phyloP scores from a whole-genome alignment of 225 moss, liverwort and hornwort species.

The Neckera pumila region DNA sequence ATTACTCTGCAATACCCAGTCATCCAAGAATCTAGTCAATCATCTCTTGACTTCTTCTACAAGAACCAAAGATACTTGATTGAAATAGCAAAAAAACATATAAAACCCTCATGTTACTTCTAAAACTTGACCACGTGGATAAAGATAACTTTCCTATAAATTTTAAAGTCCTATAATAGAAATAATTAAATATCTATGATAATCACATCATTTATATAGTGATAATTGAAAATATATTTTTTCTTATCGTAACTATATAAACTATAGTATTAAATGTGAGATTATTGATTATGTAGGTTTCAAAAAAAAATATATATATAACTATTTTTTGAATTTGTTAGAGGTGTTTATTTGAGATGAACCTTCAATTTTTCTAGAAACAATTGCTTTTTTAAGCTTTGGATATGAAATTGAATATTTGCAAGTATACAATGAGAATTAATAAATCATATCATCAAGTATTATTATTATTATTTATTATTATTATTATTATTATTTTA shows the following conservation, averaged over 20 bases:
- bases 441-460: background rate
- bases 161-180: background rate
- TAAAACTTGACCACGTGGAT: background rate
- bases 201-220: background rate
- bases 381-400: background rate
- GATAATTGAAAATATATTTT: background rate
- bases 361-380: background rate
- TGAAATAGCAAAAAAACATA: background rate
- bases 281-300: background rate
- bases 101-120: background rate
- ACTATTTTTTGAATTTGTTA: background rate
- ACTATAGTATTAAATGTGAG: background rate
- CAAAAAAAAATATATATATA: no score
- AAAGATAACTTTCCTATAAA: background rate
- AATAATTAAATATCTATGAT: rapidly evolving
- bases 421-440: background rate
- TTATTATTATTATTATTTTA: no score
- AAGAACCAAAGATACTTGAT: background rate
- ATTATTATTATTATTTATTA: no score
- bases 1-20: rapidly evolving
- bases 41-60: rapidly evolving
- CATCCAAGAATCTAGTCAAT: background rate
- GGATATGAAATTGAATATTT: background rate
- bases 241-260: background rate
- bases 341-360: background rate